These are phyloP conservation scores for Russula foetens DNA, from an alignment of 768 basidiomycete species.

Conservation along the genomic window DNA sequence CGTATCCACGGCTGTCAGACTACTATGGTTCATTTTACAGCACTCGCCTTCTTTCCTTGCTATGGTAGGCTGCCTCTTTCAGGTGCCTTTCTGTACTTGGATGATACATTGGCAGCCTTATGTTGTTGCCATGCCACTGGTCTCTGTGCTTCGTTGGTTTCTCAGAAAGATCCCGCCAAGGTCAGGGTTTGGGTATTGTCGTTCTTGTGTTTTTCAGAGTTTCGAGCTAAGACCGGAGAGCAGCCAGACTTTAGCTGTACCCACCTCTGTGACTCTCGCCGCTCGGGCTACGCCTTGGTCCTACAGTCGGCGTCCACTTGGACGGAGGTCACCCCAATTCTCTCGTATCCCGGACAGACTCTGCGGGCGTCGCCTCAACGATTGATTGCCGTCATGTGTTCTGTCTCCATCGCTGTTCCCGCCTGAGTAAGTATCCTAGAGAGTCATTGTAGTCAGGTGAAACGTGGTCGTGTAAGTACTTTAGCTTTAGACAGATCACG, in stretches of 20 bases:
- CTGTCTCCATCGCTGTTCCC: background rate
- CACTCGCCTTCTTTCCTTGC: background rate
- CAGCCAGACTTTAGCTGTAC: background rate
- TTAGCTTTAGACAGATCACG: background rate
- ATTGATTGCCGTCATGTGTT: background rate
- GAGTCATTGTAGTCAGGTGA: background rate
- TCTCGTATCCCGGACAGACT: conserved; percentile 19
- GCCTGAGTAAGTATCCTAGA: background rate
- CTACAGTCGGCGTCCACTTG: background rate
- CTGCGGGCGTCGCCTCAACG: background rate
- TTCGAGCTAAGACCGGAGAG: background rate
- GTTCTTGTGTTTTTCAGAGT: background rate
- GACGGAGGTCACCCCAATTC: background rate
- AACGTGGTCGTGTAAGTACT: background rate
- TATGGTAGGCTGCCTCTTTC: conserved; percentile 3
- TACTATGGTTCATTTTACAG: conserved; percentile 8
- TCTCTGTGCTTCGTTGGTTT: conserved; percentile 6
- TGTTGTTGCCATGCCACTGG: background rate
- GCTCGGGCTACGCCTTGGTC: background rate
- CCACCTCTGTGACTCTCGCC: background rate
- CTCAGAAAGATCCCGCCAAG: background rate
- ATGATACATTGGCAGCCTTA: conserved; percentile 5
- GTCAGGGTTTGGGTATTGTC: background rate
- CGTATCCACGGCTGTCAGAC: background rate
- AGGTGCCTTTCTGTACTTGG: background rate